These are phyloP conservation scores for Fusarium clavum DNA, from an alignment of 2,329 filamentous ascomycete genomes.

Conservation along the genomic window DNA sequence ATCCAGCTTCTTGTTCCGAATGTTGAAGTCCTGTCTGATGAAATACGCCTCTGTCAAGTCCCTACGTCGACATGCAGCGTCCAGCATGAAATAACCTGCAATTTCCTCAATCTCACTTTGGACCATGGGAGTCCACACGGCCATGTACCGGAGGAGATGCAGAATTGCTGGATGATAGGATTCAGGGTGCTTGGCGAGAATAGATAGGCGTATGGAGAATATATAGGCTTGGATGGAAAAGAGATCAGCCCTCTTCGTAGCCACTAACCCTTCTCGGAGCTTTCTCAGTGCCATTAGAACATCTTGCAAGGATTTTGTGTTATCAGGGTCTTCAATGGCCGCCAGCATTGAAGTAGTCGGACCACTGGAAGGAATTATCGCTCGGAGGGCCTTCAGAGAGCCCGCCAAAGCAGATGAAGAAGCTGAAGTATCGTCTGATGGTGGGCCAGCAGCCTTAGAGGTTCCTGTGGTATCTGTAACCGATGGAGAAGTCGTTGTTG, in stretches of 20 bases:
- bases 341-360: slow-evolving; percentile 29
- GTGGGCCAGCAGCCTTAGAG: neutral
- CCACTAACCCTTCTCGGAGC: slow-evolving; percentile 88
- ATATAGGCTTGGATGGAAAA: slow-evolving; percentile 93
- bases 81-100: slow-evolving; percentile 82
- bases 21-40: slow-evolving; percentile 69
- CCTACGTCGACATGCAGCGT: slow-evolving; percentile 85
- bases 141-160: slow-evolving; percentile 79
- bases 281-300: slow-evolving; percentile 90
- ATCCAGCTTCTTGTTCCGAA: slow-evolving; percentile 77
- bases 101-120: slow-evolving; percentile 82
- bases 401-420: slow-evolving; percentile 19
- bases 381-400: slow-evolving; percentile 17
- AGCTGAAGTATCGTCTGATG: neutral
- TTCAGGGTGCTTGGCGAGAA: slow-evolving; percentile 84
- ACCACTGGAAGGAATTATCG: slow-evolving; percentile 24
- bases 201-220: slow-evolving; percentile 87
- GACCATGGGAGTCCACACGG: slow-evolving; percentile 74
- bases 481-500: neutral
- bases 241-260: slow-evolving; percentile 77
- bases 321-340: slow-evolving; percentile 45
- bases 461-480: neutral
- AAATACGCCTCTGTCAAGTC: slow-evolving; percentile 80
- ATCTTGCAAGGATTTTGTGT: slow-evolving; percentile 74
- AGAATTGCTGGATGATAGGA: slow-evolving; percentile 90